A percentile compares a stretch with the other conserved stretches of the same genome.
These are phyloP conservation scores for Sugiyamaella sp. DNA, from an alignment of 1,139 yeast species.

Conservation along the genomic window DNA sequence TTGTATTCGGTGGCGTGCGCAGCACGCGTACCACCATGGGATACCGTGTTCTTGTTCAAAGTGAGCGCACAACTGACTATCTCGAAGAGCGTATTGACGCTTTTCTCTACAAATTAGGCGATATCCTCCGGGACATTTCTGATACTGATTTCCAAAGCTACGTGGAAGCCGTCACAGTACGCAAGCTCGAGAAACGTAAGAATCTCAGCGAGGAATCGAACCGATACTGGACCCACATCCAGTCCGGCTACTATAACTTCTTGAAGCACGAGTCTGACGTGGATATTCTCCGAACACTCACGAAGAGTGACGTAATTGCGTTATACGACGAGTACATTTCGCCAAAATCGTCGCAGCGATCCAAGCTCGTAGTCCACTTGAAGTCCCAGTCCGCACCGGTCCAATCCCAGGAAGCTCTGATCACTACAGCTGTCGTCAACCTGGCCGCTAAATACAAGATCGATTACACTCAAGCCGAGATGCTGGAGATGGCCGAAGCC, in stretches of 20 bases:
- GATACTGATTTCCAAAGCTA: slow-evolving; percentile 69
- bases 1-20: slow-evolving; percentile 78
- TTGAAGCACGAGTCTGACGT: slow-evolving; percentile 58
- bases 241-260: slow-evolving; percentile 80
- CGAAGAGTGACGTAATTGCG: slow-evolving; percentile 58
- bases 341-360: slow-evolving; percentile 46
- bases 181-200: slow-evolving; percentile 70
- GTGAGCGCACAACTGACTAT: slow-evolving; percentile 75
- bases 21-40: slow-evolving; percentile 76
- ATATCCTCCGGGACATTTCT: slow-evolving; percentile 49
- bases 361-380: slow-evolving; percentile 65
- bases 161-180: slow-evolving; percentile 65
- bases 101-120: slow-evolving; percentile 53
- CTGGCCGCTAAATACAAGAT: slow-evolving; percentile 74
- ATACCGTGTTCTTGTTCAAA: slow-evolving; percentile 78
- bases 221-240: slow-evolving; percentile 67
- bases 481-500: slow-evolving; percentile 28
- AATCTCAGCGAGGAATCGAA: slow-evolving; percentile 75
- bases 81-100: slow-evolving; percentile 76
- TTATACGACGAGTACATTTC: slow-evolving; percentile 56
- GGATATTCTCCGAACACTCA: slow-evolving; percentile 53
- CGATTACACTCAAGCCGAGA: slow-evolving; percentile 43
- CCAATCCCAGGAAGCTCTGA: slow-evolving; percentile 30
- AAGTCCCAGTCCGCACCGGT: slow-evolving; percentile 53
- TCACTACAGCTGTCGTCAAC: slow-evolving; percentile 38